These are phyloP conservation scores for Eustoma russellianum DNA, from an alignment of 257 asterid genomes.

Conservation along the genomic window DNA sequence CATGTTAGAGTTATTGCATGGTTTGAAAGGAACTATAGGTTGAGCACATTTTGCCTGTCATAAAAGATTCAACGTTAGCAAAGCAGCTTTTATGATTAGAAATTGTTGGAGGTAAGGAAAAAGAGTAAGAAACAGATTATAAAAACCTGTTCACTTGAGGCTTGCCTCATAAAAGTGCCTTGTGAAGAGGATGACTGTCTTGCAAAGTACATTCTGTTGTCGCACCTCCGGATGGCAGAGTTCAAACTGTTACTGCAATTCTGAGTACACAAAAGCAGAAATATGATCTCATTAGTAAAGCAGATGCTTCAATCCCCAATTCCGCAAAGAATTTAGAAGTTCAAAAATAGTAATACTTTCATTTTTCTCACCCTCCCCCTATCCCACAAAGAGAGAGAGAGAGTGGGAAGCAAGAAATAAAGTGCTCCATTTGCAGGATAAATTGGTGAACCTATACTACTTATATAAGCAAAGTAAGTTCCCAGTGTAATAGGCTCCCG, in stretches of 20 bases:
- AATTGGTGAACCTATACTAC: not conserved
- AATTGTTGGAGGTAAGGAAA: not conserved
- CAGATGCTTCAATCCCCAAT: conserved; percentile 2
- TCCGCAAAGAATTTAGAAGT: not conserved
- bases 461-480: not conserved
- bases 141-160: conserved; percentile 39
- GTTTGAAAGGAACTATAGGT: conserved; percentile 24
- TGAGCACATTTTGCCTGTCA: conserved; percentile 34
- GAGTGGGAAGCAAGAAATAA: not conserved
- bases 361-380: too few species aligned
- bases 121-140: not conserved
- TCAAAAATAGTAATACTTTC: too few species aligned
- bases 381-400: too few species aligned
- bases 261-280: conserved; percentile 21
- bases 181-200: conserved; percentile 62
- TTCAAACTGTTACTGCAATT: conserved; percentile 54
- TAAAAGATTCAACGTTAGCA: conserved; percentile 8
- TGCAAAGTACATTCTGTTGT: conserved; percentile 56
- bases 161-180: conserved; percentile 62
- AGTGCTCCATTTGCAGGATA: not conserved
- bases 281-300: not conserved
- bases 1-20: conserved; percentile 16
- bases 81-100: conserved; percentile 3
- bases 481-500: not conserved
- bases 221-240: conserved; percentile 44